Evolutionary conservation across 1,139 yeast genomes (phyloP), one percentile per base, ranked within the genome.

Genomic region (Geotrichum cucujoidarum): DNA sequence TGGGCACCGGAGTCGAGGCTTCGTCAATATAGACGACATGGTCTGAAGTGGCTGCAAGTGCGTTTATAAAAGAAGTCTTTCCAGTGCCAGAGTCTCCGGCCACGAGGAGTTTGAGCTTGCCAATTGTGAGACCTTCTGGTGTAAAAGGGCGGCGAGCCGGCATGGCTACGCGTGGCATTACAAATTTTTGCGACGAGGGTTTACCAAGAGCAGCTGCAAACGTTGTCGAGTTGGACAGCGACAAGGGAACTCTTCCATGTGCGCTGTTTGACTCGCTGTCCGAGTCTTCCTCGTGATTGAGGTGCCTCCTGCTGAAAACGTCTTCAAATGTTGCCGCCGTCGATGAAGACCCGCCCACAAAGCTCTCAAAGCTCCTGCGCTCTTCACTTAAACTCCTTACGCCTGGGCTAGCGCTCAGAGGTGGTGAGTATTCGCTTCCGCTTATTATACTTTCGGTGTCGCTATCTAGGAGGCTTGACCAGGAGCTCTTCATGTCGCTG

Each of bases 1-100:
- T 7, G 14, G 32, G 18, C 8, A 29, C 35, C 2, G 36, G 30
- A n/a, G 33, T 36, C 5, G 39, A 20, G 3, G 53, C 48, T n/a
- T 57, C 57, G 43, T 61, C 64, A 3, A 59, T 54, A 40, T 55
- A 57, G 5, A 62, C 65, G 31, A 63, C 55, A 33, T 59, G 63
- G 10, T 53, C 51, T 22, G 56, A 55, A 18, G 53, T 42, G 18
- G 50, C 52, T 11, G 58, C 50, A 25, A 62, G 50, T 13, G 64
- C 60, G 20, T 53, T 53, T 32, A 62, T 55, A 13, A 62, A 57
- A n/a, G 51, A 39, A 10, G 62, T 50, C 45, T 62, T 62, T 30
- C 66, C 65, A 5, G 57, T 51, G 21, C 60, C 57, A 1, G 59
- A 48, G 35, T 57, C 59, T 20, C 50, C 50, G 16, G 46, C 45